These are phyloP conservation scores for Phytopythium chamaehyphon DNA, from an alignment of 352 stramenopile genomes.

Conservation along the genomic window DNA sequence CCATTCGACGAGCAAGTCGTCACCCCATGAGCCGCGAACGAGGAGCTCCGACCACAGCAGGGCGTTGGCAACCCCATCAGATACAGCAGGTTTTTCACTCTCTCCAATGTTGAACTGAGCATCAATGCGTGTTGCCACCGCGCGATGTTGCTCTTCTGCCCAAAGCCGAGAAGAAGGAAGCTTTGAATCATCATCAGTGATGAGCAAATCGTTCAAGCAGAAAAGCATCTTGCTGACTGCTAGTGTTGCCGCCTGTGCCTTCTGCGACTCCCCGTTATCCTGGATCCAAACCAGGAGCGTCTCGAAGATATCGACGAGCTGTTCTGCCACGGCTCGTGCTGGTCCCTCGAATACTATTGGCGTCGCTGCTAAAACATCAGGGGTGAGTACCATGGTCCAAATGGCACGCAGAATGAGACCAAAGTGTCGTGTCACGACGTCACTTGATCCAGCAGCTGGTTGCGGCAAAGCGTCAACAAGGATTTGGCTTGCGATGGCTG, in stretches of 20 bases:
- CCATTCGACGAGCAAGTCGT: slow-evolving; percentile 36
- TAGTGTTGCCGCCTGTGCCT: slow-evolving; percentile 25
- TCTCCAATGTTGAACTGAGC: slow-evolving; percentile 25
- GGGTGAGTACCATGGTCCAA: slow-evolving; percentile 22
- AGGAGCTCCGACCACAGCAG: slow-evolving; percentile 47
- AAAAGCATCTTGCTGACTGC: slow-evolving; percentile 41
- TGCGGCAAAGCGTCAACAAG: slow-evolving; percentile 2
- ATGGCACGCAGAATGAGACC: slow-evolving; percentile 54
- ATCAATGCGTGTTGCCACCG: slow-evolving; percentile 27
- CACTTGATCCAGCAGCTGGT: not conserved
- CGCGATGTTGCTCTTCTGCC: slow-evolving; percentile 32
- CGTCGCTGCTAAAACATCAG: not conserved
- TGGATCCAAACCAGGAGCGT: slow-evolving; percentile 29
- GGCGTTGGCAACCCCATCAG: not conserved
- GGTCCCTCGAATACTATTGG: slow-evolving; percentile 22
- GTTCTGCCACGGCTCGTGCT: slow-evolving; percentile 16
- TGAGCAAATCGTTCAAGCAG: slow-evolving; percentile 10
- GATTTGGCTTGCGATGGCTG: slow-evolving; percentile 40
- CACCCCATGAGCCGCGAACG: slow-evolving; percentile 38
- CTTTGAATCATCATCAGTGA: not conserved
- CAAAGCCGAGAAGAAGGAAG: slow-evolving; percentile 19
- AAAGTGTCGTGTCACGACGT: slow-evolving; percentile 21
- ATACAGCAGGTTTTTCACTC: slow-evolving; percentile 1
- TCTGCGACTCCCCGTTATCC: slow-evolving; percentile 7
- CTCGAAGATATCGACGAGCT: slow-evolving; percentile 32